These are phyloP conservation scores for Penicillium lagena DNA, from an alignment of 495 filamentous ascomycete genomes.

Conservation along the genomic window DNA sequence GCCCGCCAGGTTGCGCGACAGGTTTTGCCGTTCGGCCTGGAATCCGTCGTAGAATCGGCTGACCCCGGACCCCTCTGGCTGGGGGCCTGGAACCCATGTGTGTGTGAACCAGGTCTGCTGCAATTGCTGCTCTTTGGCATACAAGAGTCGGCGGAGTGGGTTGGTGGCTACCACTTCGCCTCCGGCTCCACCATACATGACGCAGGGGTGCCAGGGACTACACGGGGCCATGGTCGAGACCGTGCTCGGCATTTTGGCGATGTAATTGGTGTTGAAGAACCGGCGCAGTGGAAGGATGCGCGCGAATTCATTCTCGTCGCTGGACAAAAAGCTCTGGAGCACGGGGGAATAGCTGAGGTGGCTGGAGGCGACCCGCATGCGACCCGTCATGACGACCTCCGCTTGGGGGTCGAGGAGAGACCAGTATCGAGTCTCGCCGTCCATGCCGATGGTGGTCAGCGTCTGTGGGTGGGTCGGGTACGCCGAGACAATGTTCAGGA, in stretches of 20 bases:
- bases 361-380: conserved; percentile 43
- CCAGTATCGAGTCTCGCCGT: conserved; percentile 53
- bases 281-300: conserved; percentile 47
- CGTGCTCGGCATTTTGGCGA: conserved; percentile 27
- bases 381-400: conserved; percentile 42
- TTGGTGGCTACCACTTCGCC: conserved; percentile 51
- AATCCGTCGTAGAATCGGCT: conserved; percentile 56
- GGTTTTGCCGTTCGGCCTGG: conserved; percentile 37
- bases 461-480: conserved; percentile 56
- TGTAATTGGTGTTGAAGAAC: conserved; percentile 46
- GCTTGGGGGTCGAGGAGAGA: conserved; percentile 44
- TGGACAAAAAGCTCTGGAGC: conserved; percentile 45
- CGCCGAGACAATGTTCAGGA: conserved; percentile 48
- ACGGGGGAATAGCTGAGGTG: conserved; percentile 51
- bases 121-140: conserved; percentile 47
- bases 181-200: conserved; percentile 50
- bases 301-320: conserved; percentile 53
- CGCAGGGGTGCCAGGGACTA: conserved; percentile 45
- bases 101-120: conserved; percentile 59
- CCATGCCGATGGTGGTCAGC: conserved; percentile 48
- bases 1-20: conserved; percentile 23
- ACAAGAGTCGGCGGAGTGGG: conserved; percentile 47
- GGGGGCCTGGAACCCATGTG: conserved; percentile 43
- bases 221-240: conserved; percentile 36
- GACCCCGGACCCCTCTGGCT: conserved; percentile 29